These are phyloP conservation scores for Chlamydomonas eustigma DNA, from an alignment of 139 green algal genomes.

Conservation along the genomic window DNA sequence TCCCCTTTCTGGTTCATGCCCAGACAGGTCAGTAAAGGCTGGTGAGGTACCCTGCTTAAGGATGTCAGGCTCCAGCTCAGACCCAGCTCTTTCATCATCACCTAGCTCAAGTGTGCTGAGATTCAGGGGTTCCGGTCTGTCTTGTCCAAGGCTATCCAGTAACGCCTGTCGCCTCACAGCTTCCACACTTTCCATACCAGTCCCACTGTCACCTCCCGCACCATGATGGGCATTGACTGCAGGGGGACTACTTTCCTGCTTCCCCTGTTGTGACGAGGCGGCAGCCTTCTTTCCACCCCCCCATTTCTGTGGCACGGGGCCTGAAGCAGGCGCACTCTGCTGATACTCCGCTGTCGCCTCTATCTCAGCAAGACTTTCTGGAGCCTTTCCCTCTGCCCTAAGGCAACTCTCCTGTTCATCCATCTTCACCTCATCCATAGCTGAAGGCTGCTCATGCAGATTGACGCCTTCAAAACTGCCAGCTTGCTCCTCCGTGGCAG, in stretches of 20 bases:
- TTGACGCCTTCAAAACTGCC: slow-evolving; percentile 14
- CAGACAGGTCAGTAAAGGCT: neutral
- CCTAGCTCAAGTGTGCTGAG: neutral
- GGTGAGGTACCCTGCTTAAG: too few species aligned
- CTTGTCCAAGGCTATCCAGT: neutral
- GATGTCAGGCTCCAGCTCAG: too few species aligned
- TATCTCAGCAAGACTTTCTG: too few species aligned
- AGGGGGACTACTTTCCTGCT: neutral
- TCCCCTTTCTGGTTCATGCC: neutral
- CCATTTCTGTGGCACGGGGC: slow-evolving; percentile 9
- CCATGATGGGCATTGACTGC: slow-evolving; percentile 19
- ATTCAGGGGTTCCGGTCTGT: neutral
- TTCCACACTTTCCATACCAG: neutral
- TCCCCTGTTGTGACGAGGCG: neutral
- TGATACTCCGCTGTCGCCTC: slow-evolving; percentile 3
- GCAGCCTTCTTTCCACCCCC: neutral
- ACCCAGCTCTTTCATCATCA: too few species aligned
- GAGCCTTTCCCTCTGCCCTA: too few species aligned
- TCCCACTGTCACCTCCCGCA: slow-evolving; percentile 15
- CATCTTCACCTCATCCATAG: neutral
- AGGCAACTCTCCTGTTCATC: neutral
- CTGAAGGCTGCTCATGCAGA: neutral
- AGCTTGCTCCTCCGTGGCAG: slow-evolving; percentile 90
- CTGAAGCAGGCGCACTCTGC: neutral
- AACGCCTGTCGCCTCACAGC: neutral